Conservation (phyloP, 2,329 filamentous ascomycete species). For the Fusarium foetens region DNA sequence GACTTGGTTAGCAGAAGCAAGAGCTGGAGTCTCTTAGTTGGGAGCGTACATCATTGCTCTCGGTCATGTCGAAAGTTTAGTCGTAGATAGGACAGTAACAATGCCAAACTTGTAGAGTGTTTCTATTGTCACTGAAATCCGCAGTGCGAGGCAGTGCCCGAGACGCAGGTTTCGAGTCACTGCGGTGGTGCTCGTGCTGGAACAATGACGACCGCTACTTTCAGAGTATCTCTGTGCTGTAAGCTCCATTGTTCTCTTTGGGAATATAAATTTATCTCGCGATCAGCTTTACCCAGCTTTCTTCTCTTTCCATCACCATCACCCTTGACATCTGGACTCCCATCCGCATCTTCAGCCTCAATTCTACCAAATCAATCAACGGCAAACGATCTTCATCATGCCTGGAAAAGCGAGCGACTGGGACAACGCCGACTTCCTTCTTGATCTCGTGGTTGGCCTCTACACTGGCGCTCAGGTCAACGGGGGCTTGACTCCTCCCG, state of each 20-base stretch:
- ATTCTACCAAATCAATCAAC: neutral
- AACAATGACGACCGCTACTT: neutral
- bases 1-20: neutral
- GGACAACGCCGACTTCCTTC: conserved; percentile 49
- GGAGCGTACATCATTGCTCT: neutral
- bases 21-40: neutral
- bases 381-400: conserved; percentile 27
- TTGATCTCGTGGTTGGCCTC: conserved; percentile 48
- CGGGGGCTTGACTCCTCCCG: conserved; percentile 43
- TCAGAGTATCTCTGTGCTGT: neutral
- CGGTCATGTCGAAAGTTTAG: neutral
- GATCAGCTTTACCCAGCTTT: neutral
- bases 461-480: conserved; percentile 45
- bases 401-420: conserved; percentile 41
- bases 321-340: neutral
- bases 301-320: neutral
- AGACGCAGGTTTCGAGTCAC: neutral
- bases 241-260: neutral
- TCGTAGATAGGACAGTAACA: neutral
- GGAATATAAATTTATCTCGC: neutral
- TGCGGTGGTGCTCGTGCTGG: neutral
- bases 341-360: neutral
- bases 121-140: neutral
- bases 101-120: neutral
- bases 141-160: neutral